Evolutionary conservation across 2,329 filamentous ascomycete genomes (phyloP), one percentile per base, ranked within the genome.

Genomic region (Trichoderma sp.): DNA sequence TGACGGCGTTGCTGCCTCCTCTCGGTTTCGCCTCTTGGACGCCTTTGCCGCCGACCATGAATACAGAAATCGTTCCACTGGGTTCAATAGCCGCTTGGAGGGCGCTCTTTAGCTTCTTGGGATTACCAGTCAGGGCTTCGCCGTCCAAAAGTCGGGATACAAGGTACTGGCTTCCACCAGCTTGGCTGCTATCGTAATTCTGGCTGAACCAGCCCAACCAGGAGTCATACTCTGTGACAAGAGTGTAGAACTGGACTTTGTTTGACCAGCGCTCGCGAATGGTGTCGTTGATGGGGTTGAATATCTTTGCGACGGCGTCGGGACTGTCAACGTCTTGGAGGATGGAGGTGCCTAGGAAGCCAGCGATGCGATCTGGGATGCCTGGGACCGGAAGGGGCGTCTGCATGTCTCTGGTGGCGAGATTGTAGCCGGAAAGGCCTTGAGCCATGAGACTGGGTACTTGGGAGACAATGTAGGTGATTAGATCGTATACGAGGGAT

Each of bases 351-450:
- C 79, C 79, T 0, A 73, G 60, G 22, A 82, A 72, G 0, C 82
- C 79, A 1, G 78, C 75, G 3, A 80, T 67, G 13, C 77, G 74
- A 22, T 75, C 70, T 0, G 76, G 75, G 0, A 72, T 60, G 2
- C 75, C 75, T 0, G 76, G 76, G 8, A 81, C 75, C 0, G 81
- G 82, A 2, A 70, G 71, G 65, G 59, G 74, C 35, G 81, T 82
- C 0, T 77, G 76, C 0, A 78, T 76, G 17, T 70, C 64, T 1
- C 64, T 66, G 0, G 76, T 76, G 29, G 87, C 74, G 27, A 73
- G 73, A 34, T 81, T 80, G 71, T 84, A 86, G 2, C 82, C 82
- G 13, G 84, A 84, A 7, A 87, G 78, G 5, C 86, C 86, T 0
- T 80, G 80, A 22, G 84, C 82, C 9, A 80, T 80, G 0, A 88